Evolutionary conservation across 441 rosid species (phyloP).

Genomic region (Jatropha multifida): DNA sequence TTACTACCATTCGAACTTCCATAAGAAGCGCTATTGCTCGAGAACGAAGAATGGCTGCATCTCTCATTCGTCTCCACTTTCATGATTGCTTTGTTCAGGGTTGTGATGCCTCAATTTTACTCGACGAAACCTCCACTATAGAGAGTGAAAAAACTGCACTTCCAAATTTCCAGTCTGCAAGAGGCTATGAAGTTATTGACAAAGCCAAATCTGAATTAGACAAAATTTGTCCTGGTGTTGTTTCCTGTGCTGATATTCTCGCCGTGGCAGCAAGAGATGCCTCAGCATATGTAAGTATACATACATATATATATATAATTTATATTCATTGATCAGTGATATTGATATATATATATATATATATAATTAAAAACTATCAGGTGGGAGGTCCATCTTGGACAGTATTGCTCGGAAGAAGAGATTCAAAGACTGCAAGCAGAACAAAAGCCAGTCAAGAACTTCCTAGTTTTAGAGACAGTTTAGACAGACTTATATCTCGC

Average conservation of each 20-base stretch:
- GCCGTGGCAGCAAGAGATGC: conserved; percentile 64
- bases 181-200: conserved; percentile 58
- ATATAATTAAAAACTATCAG: background rate
- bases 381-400: conserved; percentile 51
- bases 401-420: conserved; percentile 59
- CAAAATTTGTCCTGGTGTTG: conserved; percentile 48
- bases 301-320: too few species aligned
- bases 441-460: conserved; percentile 36
- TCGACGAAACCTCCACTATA: conserved; percentile 41
- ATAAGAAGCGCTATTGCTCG: conserved; percentile 42
- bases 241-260: conserved; percentile 62
- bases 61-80: conserved; percentile 59
- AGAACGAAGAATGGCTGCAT: conserved; percentile 66
- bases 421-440: conserved; percentile 43
- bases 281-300: conserved; percentile 42
- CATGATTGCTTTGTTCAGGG: conserved; percentile 69
- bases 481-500: background rate
- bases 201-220: conserved; percentile 45
- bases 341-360: too few species aligned
- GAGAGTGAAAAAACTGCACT: conserved; percentile 42
- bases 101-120: conserved; percentile 58
- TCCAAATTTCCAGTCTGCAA: conserved; percentile 34
- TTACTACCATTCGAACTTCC: conserved; percentile 40
- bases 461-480: conserved; percentile 23
- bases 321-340: too few species aligned